Base-by-base conservation (phyloP, 129 eudicot genomes). In the Arctium lappa region DNA sequence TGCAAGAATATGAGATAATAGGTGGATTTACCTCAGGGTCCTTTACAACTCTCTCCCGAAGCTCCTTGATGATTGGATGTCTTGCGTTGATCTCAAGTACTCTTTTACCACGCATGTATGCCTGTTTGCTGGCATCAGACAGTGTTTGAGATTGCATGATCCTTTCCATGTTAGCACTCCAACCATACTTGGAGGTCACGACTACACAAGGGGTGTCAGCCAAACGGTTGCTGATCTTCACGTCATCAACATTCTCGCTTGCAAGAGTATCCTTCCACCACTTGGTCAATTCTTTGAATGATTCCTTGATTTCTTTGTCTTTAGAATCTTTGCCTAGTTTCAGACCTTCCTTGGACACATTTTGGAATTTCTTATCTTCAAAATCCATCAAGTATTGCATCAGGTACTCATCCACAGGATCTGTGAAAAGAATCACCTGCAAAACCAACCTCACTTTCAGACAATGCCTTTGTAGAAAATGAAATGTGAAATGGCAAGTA, bases 321-420 rank as follows among this genome's bases (percentile, higher is more conserved):
- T 90, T 90, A 18, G 97, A 89, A 75, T 91, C 99, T 80, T 95
- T 93, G 4, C 97, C 97, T 2, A 95, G 88, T 79, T 95, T 93
- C 48, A 95, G 84, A 27, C 99, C 99, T 88, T 95, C 99, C 81
- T 95, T 95, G 38, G 99, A 95, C 36, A 93, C 99, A 56, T 93
- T 93, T 74, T 95, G 99, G 94, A 95, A 95, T 56, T 95, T 95
- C 81, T 86, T 95, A 86, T 93, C 97, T 78, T 95, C 98, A 63
- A 90, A 95, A 63, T 95, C 98, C 99, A 93, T 95, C 75, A 95
- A 83, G 86, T 95, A 93, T 85, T 95, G 98, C 99, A 95, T 93
- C 80, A 95, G 66, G 86, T 95, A 95, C 75, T 95, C 99, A 42
- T 95, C 98, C 48, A 93, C 98, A 0, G 99, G 98, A 66, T 95